phyloP scores from a whole-genome alignment of 2,329 filamentous ascomycete species.

The Diaporthe citrichinensis region DNA sequence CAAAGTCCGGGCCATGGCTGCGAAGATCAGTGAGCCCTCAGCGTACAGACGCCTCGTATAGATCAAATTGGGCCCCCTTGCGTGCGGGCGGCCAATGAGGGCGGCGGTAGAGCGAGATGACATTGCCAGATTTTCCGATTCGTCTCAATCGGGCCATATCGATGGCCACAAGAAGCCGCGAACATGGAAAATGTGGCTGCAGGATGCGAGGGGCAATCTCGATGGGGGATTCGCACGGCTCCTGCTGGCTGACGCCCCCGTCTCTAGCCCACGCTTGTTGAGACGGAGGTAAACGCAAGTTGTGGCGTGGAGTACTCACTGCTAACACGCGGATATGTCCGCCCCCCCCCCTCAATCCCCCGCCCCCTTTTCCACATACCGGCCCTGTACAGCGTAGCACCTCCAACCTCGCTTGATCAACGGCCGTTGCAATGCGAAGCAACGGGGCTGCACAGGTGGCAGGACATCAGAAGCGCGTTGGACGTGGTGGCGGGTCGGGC shows the following conservation, averaged over 20 bases:
- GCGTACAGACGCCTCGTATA: constrained; percentile 42
- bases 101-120: constrained; percentile 38
- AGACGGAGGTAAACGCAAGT: background rate
- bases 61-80: constrained; percentile 34
- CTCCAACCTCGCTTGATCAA: constrained; percentile 29
- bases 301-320: constrained; percentile 9
- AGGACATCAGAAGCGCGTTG: constrained; percentile 20
- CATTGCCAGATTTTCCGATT: constrained; percentile 38
- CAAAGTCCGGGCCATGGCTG: constrained; percentile 41
- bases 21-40: constrained; percentile 39
- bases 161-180: constrained; percentile 30
- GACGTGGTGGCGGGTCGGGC: constrained; percentile 26
- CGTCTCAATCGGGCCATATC: constrained; percentile 35
- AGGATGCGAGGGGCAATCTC: constrained; percentile 28
- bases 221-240: constrained; percentile 13
- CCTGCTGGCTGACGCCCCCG: constrained; percentile 4
- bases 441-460: constrained; percentile 19
- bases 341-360: background rate
- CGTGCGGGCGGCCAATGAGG: constrained; percentile 35
- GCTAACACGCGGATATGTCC: constrained; percentile 20
- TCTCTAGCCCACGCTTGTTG: background rate
- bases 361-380: background rate
- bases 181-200: constrained; percentile 21
- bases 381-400: constrained; percentile 23
- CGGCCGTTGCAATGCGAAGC: constrained; percentile 30